Percentiles rank a stretch among this genome's conserved stretches.
These are phyloP conservation scores for Ochetophila trinervis DNA, from an alignment of 306 rosid genomes.

Conservation along the genomic window DNA sequence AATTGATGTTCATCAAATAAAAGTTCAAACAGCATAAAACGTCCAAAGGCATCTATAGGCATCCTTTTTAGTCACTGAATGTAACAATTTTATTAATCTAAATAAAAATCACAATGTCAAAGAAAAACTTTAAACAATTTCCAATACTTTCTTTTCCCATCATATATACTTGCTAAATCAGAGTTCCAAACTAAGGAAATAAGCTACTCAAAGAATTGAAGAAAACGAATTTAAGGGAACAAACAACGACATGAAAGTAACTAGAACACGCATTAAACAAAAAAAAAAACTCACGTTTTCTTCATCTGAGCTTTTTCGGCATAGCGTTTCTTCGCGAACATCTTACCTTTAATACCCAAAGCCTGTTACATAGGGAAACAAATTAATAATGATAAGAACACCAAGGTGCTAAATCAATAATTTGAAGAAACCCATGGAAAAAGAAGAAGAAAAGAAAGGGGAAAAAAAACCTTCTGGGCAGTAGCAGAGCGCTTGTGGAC, in stretches of 20 bases:
- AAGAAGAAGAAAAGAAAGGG: background rate
- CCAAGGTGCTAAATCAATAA: background rate
- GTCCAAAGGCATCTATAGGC: background rate
- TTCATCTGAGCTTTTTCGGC: constrained; percentile 85
- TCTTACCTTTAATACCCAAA: constrained; percentile 79
- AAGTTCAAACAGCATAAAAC: background rate
- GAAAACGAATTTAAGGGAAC: background rate
- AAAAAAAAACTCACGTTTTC: constrained; percentile 92
- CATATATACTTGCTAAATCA: too few species aligned
- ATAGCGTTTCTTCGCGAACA: constrained; percentile 80
- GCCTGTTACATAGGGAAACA: constrained; percentile 41
- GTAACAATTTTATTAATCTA: too few species aligned
- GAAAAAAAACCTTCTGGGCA: constrained; percentile 73
- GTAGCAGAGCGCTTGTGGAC: constrained; percentile 70
- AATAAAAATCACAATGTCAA: too few species aligned
- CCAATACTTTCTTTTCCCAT: too few species aligned
- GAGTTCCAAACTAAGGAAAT: too few species aligned
- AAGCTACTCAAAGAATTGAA: too few species aligned
- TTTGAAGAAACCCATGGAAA: background rate
- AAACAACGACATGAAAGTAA: background rate
- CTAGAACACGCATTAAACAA: background rate
- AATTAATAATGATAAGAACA: constrained; percentile 9
- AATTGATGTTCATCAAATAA: too few species aligned
- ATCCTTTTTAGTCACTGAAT: too few species aligned
- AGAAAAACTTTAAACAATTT: too few species aligned